phyloP scores from a whole-genome alignment of 495 filamentous ascomycete genomes.

The Aspergillus bertholletiae region DNA sequence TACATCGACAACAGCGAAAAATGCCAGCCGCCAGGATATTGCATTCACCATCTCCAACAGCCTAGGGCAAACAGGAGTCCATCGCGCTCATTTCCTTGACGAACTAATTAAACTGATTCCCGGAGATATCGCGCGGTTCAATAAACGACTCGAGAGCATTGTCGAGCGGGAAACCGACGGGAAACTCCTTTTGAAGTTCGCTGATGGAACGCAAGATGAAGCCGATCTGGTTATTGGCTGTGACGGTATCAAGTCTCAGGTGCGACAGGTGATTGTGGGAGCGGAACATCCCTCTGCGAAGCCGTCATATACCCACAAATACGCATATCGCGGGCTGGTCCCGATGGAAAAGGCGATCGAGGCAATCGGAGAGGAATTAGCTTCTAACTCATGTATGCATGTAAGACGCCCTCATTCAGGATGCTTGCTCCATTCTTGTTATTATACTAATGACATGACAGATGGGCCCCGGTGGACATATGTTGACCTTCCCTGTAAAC shows the following conservation, averaged over 20 bases:
- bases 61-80: constrained; percentile 34
- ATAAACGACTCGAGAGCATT: constrained; percentile 31
- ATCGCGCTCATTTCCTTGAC: constrained; percentile 49
- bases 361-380: constrained; percentile 45
- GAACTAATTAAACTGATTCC: constrained; percentile 47
- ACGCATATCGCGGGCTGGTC: constrained; percentile 48
- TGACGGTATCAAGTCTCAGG: constrained; percentile 56
- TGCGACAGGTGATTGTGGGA: constrained; percentile 39
- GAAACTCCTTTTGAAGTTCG: constrained; percentile 27
- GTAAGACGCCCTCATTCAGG: constrained; percentile 9
- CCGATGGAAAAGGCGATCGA: constrained; percentile 48
- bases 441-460: constrained; percentile 3
- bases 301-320: constrained; percentile 46
- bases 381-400: constrained; percentile 41
- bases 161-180: constrained; percentile 19
- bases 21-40: constrained; percentile 13
- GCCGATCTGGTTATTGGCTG: constrained; percentile 52
- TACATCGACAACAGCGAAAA: constrained; percentile 1
- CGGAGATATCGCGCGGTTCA: constrained; percentile 36
- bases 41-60: constrained; percentile 23
- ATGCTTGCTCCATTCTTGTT: not conserved
- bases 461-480: constrained; percentile 43
- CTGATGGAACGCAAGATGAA: constrained; percentile 27
- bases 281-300: constrained; percentile 28
- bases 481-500: constrained; percentile 48